Base-by-base conservation (phyloP, 257 asterid genomes). In the Plantago major region DNA sequence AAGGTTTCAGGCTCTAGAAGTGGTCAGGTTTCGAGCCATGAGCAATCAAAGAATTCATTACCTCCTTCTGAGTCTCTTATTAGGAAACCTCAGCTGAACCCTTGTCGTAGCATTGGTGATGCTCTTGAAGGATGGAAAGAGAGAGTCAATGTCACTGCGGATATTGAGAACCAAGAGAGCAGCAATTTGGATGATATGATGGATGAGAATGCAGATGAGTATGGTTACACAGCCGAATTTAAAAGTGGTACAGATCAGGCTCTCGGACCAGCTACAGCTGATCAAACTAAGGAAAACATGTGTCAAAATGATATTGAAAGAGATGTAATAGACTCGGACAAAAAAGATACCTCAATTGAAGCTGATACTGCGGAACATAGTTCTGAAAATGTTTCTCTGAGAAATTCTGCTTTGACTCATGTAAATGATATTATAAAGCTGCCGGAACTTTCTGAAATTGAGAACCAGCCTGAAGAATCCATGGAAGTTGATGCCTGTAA, bases 51-150 rank as follows among this genome's bases (percentile, higher is more conserved):
- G 48, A 18, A 79, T 44, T 78, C 81, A 16, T 48, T 65, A 37
- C 82, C 85, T 52, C 78, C 68, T 52, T 56, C 69, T 12, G 87
- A 86, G 64, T 67, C 88, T 22, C 79, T 62, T 57, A 45, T 49
- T 46, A 83, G 75, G 82, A 87, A 81, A 72, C 46, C 67, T 55
- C 81, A 80, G 72, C 89, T 93, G 2, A 89, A 93, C 72, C 99
- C 97, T 42, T 84, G 74, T 62, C 96, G 99, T 42, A 89, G 78
- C 70, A 71, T 93, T 28, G 99, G 99, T 22, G 85, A 87, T 69
- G 99, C 99, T 13, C 83, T 93, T 45, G 97, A 89, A 26, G 94
- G 88, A 50, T 93, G 99, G 99, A 93, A 93, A 83, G 95, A 93
- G 76, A 81, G 94, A 68, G 87, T 87, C 55, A 93, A 82, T 70